phyloP scores from a whole-genome alignment of 2,329 filamentous ascomycete species.

The Aspergillus ochraceus region DNA sequence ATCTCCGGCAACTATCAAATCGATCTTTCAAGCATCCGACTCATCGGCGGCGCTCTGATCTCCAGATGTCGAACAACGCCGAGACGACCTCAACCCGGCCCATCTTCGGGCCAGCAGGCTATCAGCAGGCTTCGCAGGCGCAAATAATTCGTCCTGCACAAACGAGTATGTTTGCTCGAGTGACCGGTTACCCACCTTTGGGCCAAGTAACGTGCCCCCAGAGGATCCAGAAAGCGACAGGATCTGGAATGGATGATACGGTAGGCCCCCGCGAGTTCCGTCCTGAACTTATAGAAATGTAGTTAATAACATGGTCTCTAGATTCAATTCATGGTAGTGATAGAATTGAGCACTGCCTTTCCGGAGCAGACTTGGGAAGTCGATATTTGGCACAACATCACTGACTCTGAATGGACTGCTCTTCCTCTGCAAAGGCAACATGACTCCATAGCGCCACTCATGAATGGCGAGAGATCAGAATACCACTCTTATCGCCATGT shows the following conservation, averaged over 20 bases:
- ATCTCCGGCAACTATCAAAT: background rate
- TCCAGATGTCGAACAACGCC: constrained; percentile 9
- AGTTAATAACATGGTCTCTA: constrained; percentile 16
- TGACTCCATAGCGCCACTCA: constrained; percentile 27
- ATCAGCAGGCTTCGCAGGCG: constrained; percentile 20
- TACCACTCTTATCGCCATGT: constrained; percentile 35
- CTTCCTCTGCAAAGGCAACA: constrained; percentile 52
- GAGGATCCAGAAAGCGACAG: constrained; percentile 31
- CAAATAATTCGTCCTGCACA: constrained; percentile 32
- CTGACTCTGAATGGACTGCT: constrained; percentile 59
- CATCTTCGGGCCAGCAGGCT: constrained; percentile 15
- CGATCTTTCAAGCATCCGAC: background rate
- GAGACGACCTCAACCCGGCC: constrained; percentile 20
- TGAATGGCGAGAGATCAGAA: constrained; percentile 21
- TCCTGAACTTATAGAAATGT: background rate
- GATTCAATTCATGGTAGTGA: constrained; percentile 65
- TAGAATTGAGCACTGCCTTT: constrained; percentile 63
- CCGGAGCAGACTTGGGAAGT: constrained; percentile 67
- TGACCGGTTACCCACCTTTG: constrained; percentile 69
- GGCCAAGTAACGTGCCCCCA: constrained; percentile 69
- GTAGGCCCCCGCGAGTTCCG: constrained; percentile 17
- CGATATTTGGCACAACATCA: constrained; percentile 71
- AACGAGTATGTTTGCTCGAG: constrained; percentile 53
- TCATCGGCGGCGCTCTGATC: background rate
- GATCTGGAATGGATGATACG: constrained; percentile 22